These are phyloP conservation scores for Stemphylium vesicarium DNA, from an alignment of 2,329 filamentous ascomycete genomes.

Conservation along the genomic window DNA sequence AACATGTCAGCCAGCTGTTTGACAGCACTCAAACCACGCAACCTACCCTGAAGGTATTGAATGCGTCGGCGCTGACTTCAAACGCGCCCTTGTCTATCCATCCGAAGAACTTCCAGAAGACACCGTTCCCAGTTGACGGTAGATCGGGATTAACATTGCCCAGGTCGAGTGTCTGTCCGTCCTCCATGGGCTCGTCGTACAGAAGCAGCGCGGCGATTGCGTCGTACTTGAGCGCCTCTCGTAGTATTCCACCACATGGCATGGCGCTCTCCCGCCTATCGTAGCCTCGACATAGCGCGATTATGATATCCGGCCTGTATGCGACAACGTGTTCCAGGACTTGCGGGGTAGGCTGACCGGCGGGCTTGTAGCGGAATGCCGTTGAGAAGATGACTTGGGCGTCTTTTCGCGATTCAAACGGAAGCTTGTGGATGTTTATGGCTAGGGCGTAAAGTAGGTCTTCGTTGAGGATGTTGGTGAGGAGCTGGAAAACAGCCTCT, in stretches of 20 bases:
- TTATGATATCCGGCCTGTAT: constrained; percentile 82
- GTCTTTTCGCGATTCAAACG: constrained; percentile 96
- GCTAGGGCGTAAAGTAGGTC: constrained; percentile 87
- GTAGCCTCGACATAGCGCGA: constrained; percentile 88
- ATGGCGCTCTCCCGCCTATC: constrained; percentile 90
- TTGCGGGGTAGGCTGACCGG: constrained; percentile 74
- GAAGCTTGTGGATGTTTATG: constrained; percentile 79
- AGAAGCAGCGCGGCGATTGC: constrained; percentile 88
- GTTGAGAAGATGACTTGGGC: constrained; percentile 95
- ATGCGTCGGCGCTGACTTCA: constrained; percentile 95
- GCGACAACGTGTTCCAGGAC: constrained; percentile 89
- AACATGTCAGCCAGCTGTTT: constrained; percentile 19
- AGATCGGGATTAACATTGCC: constrained; percentile 77
- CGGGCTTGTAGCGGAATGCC: constrained; percentile 86
- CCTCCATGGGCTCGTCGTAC: constrained; percentile 82
- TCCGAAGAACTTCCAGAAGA: constrained; percentile 96
- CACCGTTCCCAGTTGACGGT: constrained; percentile 77
- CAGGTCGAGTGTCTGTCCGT: constrained; percentile 77
- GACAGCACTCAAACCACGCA: background rate
- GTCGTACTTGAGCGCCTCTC: constrained; percentile 90
- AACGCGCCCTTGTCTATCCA: constrained; percentile 98
- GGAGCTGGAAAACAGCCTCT: constrained; percentile 85
- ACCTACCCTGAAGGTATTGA: constrained; percentile 89
- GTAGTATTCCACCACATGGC: constrained; percentile 85
- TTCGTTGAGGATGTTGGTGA: constrained; percentile 84